Base-by-base conservation (phyloP, 371 early-diverging fungal genomes). In the Rhizopus arrhizus region DNA sequence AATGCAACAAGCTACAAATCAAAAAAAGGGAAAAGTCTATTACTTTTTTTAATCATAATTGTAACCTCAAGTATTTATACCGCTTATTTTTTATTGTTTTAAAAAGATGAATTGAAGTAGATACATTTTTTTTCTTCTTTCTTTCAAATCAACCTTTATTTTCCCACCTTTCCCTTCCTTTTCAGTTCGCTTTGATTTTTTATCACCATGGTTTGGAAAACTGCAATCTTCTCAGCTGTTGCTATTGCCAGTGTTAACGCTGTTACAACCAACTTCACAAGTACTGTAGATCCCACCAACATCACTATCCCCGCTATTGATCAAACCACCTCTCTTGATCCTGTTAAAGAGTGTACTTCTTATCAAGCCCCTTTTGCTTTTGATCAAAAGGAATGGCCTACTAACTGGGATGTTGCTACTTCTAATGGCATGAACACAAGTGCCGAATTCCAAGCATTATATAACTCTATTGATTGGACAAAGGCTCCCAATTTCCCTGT, bases 401-500 rank as follows among this genome's bases (percentile, higher is more conserved):
- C 71, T n/a, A 41, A 59, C 22, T 76, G 76, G 76, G 58, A 47
- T 0, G 66, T 53, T 38, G 76, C 76, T 40, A 76, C 76, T 36
- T 61, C 69, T n/a, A 75, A 75, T 36, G 73, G 73, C 51, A 76
- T 73, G 69, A 73, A 70, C 53, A 70, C 63, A 29, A 57, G 62
- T 33, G 58, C 68, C 29, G 76, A 76, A 48, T 76, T 73, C 65
- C 55, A 46, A 9, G 62, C 65, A 11, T 50, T 76, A 13, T 73
- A 70, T 36, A 70, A 70, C 43, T 70, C 76, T 34, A 69, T 77
- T 55, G 68, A 74, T 38, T 77, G 77, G 77, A 54, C 68, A 9
- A 62, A 63, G 36, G 74, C 59, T n/a, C 77, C 77, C 49, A 68
- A 68, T 5, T 56, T 64, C 41, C 53, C 70, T 15, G 71, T 73